Evolutionary conservation across 257 asterid genomes (phyloP), one percentile per base, ranked within the genome.

Genomic region (Jacaranda mimosifolia): DNA sequence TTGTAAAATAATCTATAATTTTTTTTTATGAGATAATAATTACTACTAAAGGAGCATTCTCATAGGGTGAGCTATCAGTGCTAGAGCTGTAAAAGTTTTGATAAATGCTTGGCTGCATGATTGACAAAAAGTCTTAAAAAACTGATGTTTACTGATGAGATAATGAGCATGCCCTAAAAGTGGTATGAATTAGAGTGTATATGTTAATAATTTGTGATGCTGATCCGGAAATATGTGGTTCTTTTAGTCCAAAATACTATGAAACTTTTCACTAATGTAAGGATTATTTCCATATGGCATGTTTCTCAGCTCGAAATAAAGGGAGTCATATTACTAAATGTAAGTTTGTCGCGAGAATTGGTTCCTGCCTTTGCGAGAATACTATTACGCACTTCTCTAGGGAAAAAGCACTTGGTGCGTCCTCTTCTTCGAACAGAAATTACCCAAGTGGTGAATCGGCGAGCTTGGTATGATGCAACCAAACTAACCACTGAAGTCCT

Each of bases 291-390:
- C 85, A 32, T 83, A 86, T 83, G 58, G 40, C 64, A 14, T 72
- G 48, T 66, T 63, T 58, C 70, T 68, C 82, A 91, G 97, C 85
- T 91, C 81, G 92, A 85, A 36, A 81, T 91, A 64, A 91, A 86
- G 84, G 97, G 97, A 26, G 85, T 89, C 42, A 87, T 89, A 11
- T 81, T 91, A 73, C 80, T 91, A 80, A 82, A 85, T 73, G 87
- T 86, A 51, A 85, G 94, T 85, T 74, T 91, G 86, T 84, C 97
- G 36, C 85, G 92, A 78, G 94, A 89, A 78, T 80, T 89, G 80
- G 94, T 91, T 52, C 91, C 97, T 65, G 90, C 90, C 77, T 89
- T 91, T 78, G 90, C 97, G 52, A 89, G 92, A 84, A 87, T 91
- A 74, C 71, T 91, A 40, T 82, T 91, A 51, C 86, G 88, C 66